Base-by-base conservation (phyloP, 2,329 filamentous ascomycete species). In the Fusarium sp. region DNA sequence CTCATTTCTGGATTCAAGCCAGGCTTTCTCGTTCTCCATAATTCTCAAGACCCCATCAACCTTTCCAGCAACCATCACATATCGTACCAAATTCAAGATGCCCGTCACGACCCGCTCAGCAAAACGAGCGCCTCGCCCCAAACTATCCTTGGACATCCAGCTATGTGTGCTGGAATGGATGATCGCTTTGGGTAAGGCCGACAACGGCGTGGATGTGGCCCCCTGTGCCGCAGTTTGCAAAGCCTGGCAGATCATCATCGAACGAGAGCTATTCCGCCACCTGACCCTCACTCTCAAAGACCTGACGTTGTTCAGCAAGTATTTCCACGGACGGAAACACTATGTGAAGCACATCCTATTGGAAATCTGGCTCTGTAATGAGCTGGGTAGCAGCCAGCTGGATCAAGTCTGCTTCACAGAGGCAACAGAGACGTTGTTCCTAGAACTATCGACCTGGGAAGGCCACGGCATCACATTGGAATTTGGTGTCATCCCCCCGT, bases 271-370 rank as follows among this genome's bases (percentile, higher is more conserved):
- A 15, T 43, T 43, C 12, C 41, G 13, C n/a, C 12, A 15, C 12
- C 8, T 43, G 5, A 15, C 40, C 5, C n/a, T 43, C 5, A 24
- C 18, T 4, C 6, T 43, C 2, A 15, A 20, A 6, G 40, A 43
- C 40, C 11, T 43, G 8, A 1, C 5, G 3, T 1, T 5, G 0
- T 43, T 43, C 12, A 6, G 12, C 1, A 15, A 22, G 12, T 43
- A 20, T 15, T 20, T 12, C 5, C 12, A 13, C 7, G 12, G 8
- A 5, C 40, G 40, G 8, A 43, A 22, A 24, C 40, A 43, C 4
- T 9, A 43, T 24, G 40, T 43, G n/a, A 43, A 24, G n/a, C 20
- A 43, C 13, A 43, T 43, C 1, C 1, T 43, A 20, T 13, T 43
- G n/a, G 40, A 15, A 5, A 13, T 43, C 13, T 43, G 40, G 40